These are phyloP conservation scores for Penicillium freii DNA, from an alignment of 2,329 filamentous ascomycete species.

Conservation along the genomic window DNA sequence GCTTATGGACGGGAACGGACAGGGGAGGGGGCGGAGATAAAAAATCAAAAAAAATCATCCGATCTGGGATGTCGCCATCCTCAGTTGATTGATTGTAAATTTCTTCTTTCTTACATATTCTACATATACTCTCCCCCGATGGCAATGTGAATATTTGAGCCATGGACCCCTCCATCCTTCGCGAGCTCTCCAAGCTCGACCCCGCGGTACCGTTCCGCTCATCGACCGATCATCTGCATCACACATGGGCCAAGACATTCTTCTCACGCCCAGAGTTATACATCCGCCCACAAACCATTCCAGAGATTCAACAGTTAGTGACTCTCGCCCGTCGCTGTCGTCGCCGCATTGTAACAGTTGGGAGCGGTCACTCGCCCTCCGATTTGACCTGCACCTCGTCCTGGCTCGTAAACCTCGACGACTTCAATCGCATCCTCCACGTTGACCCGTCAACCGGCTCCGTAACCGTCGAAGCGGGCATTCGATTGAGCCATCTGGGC, in stretches of 20 bases:
- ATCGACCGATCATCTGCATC: constrained; percentile 69
- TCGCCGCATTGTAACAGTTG: constrained; percentile 79
- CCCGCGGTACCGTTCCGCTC: constrained; percentile 73
- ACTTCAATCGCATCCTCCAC: constrained; percentile 69
- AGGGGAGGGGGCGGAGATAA: neutral
- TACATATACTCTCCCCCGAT: neutral
- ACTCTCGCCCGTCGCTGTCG: constrained; percentile 77
- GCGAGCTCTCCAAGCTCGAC: constrained; percentile 59
- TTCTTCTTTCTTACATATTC: neutral
- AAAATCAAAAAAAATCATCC: constrained; percentile 1
- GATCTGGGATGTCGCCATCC: constrained; percentile 17
- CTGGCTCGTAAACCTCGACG: constrained; percentile 93
- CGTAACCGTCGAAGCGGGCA: constrained; percentile 82
- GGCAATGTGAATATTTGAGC: constrained; percentile 8
- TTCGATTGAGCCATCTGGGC: constrained; percentile 73
- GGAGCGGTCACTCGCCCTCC: constrained; percentile 87
- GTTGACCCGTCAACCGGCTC: constrained; percentile 65
- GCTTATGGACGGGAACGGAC: neutral
- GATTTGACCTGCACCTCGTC: constrained; percentile 88
- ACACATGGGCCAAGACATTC: constrained; percentile 94
- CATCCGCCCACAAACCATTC: constrained; percentile 74
- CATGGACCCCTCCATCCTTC: constrained; percentile 49
- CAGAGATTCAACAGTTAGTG: constrained; percentile 80
- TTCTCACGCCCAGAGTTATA: constrained; percentile 86
- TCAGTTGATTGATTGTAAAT: neutral